Evolutionary conservation across 2,329 filamentous ascomycete species (phyloP).

Genomic region (Nigrospora osmanthi): DNA sequence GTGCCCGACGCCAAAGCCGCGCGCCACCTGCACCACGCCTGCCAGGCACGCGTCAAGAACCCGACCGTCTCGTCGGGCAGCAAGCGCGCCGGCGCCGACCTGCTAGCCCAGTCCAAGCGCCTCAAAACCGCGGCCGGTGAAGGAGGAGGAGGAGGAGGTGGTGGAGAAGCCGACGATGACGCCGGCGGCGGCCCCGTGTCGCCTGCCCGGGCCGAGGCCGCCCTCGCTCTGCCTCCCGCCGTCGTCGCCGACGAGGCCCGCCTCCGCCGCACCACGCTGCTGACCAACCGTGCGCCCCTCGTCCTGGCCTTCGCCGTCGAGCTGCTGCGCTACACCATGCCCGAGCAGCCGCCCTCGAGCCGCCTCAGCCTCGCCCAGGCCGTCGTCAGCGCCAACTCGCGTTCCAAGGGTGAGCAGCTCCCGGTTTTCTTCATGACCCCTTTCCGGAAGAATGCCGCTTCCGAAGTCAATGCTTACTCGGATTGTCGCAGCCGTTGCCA

Average conservation of each 20-base stretch:
- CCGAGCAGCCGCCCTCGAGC: conserved; percentile 78
- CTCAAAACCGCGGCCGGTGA: too few relatives aligned
- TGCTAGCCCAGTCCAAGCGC: conserved; percentile 20
- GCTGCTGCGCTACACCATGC: conserved; percentile 72
- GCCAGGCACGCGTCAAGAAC: conserved; percentile 42
- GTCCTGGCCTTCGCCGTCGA: conserved; percentile 74
- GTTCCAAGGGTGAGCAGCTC: conserved; percentile 42
- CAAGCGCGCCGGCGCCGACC: conserved; percentile 23
- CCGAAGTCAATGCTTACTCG: too few relatives aligned
- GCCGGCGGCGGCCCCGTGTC: conserved; percentile 25
- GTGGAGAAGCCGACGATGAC: conserved; percentile 18
- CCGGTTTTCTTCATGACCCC: too few relatives aligned
- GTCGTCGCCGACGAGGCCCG: conserved; percentile 47
- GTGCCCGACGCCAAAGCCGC: conserved; percentile 41
- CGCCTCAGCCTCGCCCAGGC: conserved; percentile 76
- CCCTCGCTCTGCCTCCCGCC: conserved; percentile 45
- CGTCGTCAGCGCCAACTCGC: conserved; percentile 74
- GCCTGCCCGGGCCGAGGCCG: conserved; percentile 54
- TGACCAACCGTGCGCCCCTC: conserved; percentile 75
- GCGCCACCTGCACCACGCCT: conserved; percentile 43
- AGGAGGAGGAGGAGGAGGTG: conserved; percentile 1
- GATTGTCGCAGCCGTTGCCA: conserved; percentile 44
- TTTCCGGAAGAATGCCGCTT: too few relatives aligned
- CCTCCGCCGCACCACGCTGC: conserved; percentile 49
- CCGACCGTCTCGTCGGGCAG: conserved; percentile 9